Evolutionary conservation across 805 yeast genomes (phyloP), one percentile per base, ranked within the genome.

Genomic region (Metschnikowia rubicola): DNA sequence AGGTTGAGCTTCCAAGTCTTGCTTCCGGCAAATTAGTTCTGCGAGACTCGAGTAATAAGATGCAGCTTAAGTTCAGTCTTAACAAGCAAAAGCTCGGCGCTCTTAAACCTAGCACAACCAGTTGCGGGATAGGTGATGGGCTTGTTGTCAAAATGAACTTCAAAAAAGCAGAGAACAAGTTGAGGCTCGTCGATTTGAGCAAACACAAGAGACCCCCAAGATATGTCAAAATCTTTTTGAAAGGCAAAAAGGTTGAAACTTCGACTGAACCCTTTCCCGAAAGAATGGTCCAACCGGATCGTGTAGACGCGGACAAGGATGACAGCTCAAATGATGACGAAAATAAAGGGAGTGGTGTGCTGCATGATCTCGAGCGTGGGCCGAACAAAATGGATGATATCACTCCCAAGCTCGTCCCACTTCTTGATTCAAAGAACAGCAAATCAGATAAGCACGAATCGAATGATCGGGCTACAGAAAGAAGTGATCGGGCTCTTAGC

Each of bases 41-140:
- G 12, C 39, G 56, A n/a, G 59, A 52, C 10, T 21, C 34, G 13
- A 10, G 9, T 8, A 47, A 48, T 37, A 39, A 17, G 3, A 44
- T 50, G 50, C 41, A 33, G 13, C 32, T 49, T 3, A 43, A 43
- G 30, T 26, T 58, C 34, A 53, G 36, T 29, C 54, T 58, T 35
- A 41, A 26, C 34, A 54, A 43, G 13, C 45, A 44, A 35, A 47
- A 35, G 21, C 51, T 57, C 35, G 49, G 53, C 4, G 51, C 52
- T 1, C 31, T 28, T 9, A 19, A 21, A 29, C 33, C 21, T 10
- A 35, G 32, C 12, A 10, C 21, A 3, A 8, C 10, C 9, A 30
- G 28, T 10, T 10, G 30, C 13, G 48, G n/a, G 11, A 35, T 21
- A n/a, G 15, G 13, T 11, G 41, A 39, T 7, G 48, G 44, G 6